These are phyloP conservation scores for Chlamydomonas asymmetrica DNA, from an alignment of 139 green algal species.

Conservation along the genomic window DNA sequence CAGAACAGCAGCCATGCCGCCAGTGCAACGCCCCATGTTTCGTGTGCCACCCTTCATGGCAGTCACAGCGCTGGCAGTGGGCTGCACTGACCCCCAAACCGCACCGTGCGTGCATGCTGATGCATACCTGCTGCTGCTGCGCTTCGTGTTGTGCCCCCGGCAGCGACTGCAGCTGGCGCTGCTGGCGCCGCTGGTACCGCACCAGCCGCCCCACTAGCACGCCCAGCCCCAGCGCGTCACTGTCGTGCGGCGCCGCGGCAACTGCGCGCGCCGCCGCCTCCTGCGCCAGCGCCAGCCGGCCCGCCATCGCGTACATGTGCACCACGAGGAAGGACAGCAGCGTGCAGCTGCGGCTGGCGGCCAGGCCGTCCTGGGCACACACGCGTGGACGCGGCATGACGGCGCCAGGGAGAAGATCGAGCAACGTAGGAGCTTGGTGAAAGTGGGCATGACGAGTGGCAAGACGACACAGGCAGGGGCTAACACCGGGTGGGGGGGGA, in stretches of 20 bases:
- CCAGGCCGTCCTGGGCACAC: too few relatives aligned
- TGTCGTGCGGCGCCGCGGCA: neutral
- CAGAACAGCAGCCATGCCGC: too few relatives aligned
- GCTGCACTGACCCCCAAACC: neutral
- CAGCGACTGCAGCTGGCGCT: neutral
- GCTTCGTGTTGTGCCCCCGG: neutral
- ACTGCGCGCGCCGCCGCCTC: neutral
- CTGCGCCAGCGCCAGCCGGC: neutral
- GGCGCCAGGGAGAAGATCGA: too few relatives aligned
- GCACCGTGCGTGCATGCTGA: neutral
- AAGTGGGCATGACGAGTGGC: too few relatives aligned
- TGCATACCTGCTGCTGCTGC: neutral
- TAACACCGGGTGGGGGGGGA: too few relatives aligned
- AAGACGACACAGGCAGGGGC: too few relatives aligned
- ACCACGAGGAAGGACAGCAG: conserved; percentile 7
- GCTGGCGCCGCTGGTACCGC: too few relatives aligned
- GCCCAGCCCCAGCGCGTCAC: neutral
- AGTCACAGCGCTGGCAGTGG: too few relatives aligned
- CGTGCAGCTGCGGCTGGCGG: neutral
- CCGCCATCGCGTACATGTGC: conserved; percentile 6
- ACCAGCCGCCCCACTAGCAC: neutral
- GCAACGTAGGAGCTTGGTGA: too few relatives aligned
- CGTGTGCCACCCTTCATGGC: too few relatives aligned
- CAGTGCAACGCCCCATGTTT: too few relatives aligned
- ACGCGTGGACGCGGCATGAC: too few relatives aligned